phyloP scores from a whole-genome alignment of 805 yeast genomes.

The Candida tammaniensis region DNA sequence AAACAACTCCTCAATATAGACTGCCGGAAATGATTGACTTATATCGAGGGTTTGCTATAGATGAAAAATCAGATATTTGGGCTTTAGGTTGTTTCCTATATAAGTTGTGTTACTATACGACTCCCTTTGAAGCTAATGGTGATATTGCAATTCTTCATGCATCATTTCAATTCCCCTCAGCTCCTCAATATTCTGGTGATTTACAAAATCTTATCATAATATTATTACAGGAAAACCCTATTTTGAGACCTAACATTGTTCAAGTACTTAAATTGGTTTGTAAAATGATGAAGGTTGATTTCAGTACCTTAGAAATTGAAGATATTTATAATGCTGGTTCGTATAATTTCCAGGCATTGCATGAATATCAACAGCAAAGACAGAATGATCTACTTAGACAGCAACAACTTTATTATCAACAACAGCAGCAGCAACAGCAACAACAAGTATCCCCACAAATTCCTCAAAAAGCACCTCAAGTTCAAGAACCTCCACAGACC shows the following conservation, averaged over 20 bases:
- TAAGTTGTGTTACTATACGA: slow-evolving; percentile 86
- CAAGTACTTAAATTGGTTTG: slow-evolving; percentile 71
- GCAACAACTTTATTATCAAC: slow-evolving; percentile 40
- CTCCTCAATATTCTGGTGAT: slow-evolving; percentile 67
- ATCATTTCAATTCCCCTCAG: slow-evolving; percentile 68
- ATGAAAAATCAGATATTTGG: slow-evolving; percentile 94
- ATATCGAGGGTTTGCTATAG: slow-evolving; percentile 76
- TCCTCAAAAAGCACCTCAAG: background rate
- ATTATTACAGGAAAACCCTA: slow-evolving; percentile 80
- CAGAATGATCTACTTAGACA: slow-evolving; percentile 33
- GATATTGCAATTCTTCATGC: slow-evolving; percentile 87
- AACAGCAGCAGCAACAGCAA: slow-evolving; percentile 30
- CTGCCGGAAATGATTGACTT: slow-evolving; percentile 96
- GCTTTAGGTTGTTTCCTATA: slow-evolving; percentile 91
- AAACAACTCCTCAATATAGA: slow-evolving; percentile 94
- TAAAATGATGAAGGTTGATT: slow-evolving; percentile 43
- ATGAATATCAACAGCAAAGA: slow-evolving; percentile 44
- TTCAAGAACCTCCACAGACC: background rate
- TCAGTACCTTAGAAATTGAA: slow-evolving; percentile 25
- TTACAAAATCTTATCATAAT: slow-evolving; percentile 73
- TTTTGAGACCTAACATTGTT: slow-evolving; percentile 79
- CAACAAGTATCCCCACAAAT: background rate
- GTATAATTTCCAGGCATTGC: slow-evolving; percentile 55
- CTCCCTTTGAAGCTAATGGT: slow-evolving; percentile 90
- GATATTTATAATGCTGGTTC: slow-evolving; percentile 53